phyloP scores from a whole-genome alignment of 176 grass and related monocot genomes.

The Cenchrus fungigraminus region DNA sequence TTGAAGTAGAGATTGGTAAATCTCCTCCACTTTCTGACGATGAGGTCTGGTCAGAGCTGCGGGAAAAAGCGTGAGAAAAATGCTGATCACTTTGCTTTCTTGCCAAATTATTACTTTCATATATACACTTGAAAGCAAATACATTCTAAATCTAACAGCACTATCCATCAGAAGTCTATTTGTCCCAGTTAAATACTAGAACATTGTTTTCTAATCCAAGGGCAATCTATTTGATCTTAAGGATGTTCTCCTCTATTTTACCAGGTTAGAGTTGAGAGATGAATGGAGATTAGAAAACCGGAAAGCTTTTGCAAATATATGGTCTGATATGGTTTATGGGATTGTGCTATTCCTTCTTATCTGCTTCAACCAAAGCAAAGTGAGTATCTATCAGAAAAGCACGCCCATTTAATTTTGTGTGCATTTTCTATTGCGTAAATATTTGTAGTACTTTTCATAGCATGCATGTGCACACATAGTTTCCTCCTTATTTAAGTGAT shows the following conservation, averaged over 20 bases:
- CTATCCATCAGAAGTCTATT: conserved; percentile 21
- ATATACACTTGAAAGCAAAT: neutral
- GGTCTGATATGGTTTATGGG: conserved; percentile 85
- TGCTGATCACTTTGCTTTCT: conserved; percentile 32
- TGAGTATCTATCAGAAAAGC: conserved; percentile 49
- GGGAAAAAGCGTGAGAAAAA: conserved; percentile 74
- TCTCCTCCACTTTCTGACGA: conserved; percentile 86
- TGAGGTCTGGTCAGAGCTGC: conserved; percentile 82
- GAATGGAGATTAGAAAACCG: conserved; percentile 94
- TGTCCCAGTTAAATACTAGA: conserved; percentile 33
- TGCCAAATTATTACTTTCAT: conserved; percentile 33
- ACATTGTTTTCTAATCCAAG: conserved; percentile 9
- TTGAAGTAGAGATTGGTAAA: conserved; percentile 95
- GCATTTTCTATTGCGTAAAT: neutral
- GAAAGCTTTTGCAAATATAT: conserved; percentile 91
- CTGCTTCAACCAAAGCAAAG: conserved; percentile 86
- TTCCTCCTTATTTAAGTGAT: neutral
- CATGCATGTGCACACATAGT: conserved; percentile 15
- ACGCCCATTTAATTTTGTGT: neutral
- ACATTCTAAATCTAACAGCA: neutral
- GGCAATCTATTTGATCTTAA: conserved; percentile 40
- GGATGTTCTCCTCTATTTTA: conserved; percentile 40
- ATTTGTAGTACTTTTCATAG: neutral
- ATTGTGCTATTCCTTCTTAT: conserved; percentile 87
- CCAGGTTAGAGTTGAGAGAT: conserved; percentile 92